Evolutionary conservation across 2,329 filamentous ascomycete species (phyloP), one percentile per base, ranked within the genome.

Genomic region (Canariomyces notabilis): DNA sequence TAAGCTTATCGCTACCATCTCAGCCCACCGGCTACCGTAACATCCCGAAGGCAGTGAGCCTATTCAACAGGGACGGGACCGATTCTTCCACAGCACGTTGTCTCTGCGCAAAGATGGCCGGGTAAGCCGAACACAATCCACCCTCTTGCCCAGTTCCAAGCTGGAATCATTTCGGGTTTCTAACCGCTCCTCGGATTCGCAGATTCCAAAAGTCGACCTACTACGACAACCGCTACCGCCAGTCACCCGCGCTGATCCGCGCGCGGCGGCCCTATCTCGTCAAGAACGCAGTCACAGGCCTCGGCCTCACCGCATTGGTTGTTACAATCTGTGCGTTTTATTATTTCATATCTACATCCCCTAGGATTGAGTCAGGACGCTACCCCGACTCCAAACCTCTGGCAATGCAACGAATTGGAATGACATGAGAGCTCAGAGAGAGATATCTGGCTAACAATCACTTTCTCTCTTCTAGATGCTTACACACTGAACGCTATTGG

Each of bases 181-280:
- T 33, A 15, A 18, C 5, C n/a, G 18, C 23, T 6, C 4, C 9
- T 12, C 8, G 26, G 26, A 9, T 9, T 11, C 9, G 9, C 49
- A 71, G 66, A 57, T 70, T 72, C 59, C 67, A 71, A 57, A 74
- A 70, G 52, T 72, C 71, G 35, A 89, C 88, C 55, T 98, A 98
- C 77, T 98, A 97, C 75, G 87, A 95, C 70, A 82, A 83, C 64
- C 78, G 86, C 62, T 87, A 87, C 71, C 83, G 86, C 55, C 89
- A 94, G 68, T 87, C 87, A 51, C 84, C 89, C 39, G 87, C 94
- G 46, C 82, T 98, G 55, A 84, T 96, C 64, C 87, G 93, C 63
- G 91, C 93, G 46, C 83, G 94, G 59, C 83, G 88, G 59, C 93
- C 93, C 40, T 98, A 94, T 67, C 77, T 98, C 33, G 71, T 96